Evolutionary conservation across 106 monocot genomes (phyloP), one percentile per base, ranked within the genome.

Genomic region (Dendrobium huoshanense): DNA sequence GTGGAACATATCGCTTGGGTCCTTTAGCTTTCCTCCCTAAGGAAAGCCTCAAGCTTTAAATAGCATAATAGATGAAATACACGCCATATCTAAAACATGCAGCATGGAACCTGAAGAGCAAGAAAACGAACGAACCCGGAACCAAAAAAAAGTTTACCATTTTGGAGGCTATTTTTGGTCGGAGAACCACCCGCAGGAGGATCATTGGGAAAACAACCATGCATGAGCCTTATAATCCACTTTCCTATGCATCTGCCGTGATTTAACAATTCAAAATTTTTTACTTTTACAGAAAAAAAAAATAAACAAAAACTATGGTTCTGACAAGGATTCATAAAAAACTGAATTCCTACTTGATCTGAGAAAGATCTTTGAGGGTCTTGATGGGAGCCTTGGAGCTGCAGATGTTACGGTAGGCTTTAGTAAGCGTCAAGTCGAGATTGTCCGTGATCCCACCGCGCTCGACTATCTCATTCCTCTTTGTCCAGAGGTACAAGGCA

Each of bases 181-280:
- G 82, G 75, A 43, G 79, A 82, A 20, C 72, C 18, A 8, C 19
- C 75, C 41, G 81, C 84, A 16, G 79, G 72, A 22, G 42, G 48
- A 40, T 64, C 58, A 3, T 86, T 81, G 4, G 85, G 83, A 61
- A 98, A 98, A 68, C 83, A 95, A 24, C 79, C 92, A 79, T 91
- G 75, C 91, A 95, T 88, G 15, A 91, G 82, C 80, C 89, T 82
- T 61, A 95, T 25, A 37, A 93, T 87, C 98, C 98, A 98, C 80
- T 95, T 89, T 20, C 98, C 98, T 49, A 98, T 90, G 19, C 92
- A 91, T 86, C 98, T 98, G 73, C 25, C 15, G 31, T 80, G 20
- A 45, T 49, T 49, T 11, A 25, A 11, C 37, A 80, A 78, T 42
- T 81, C 59, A 25, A 3, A 72, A 68, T 11, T 75, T 27, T 11